Conservation (phyloP, 805 yeast species). For the Ogataea neopini region DNA sequence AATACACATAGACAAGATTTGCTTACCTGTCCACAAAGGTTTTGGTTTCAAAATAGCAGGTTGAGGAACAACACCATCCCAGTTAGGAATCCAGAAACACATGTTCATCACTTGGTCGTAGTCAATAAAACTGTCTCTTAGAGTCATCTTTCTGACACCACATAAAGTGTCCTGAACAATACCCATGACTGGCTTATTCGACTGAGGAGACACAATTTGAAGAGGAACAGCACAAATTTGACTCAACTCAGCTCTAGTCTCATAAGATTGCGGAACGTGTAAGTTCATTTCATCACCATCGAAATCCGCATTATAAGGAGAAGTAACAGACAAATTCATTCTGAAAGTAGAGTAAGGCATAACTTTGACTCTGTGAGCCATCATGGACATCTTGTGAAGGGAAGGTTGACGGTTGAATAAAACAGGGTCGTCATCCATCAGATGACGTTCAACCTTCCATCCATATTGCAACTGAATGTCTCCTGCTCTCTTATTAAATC, state of each 20-base stretch:
- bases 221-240: conserved; percentile 96
- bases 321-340: conserved; percentile 92
- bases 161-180: conserved; percentile 98
- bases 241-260: conserved; percentile 93
- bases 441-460: conserved; percentile 98
- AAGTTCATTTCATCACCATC: conserved; percentile 99
- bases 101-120: conserved; percentile 95
- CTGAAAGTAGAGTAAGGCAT: conserved; percentile 99
- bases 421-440: conserved; percentile 97
- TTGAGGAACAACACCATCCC: conserved; percentile 98
- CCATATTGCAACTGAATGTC: conserved; percentile 97
- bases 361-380: conserved; percentile 97
- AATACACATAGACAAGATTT: conserved; percentile 85
- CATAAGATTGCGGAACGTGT: conserved; percentile 98
- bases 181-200: conserved; percentile 99
- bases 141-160: conserved; percentile 94
- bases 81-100: conserved; percentile 95
- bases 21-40: conserved; percentile 98
- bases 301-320: conserved; percentile 99
- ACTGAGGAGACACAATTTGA: conserved; percentile 97
- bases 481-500: conserved; percentile 97
- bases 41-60: conserved; percentile 94
- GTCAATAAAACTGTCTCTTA: conserved; percentile 85
- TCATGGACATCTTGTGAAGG: conserved; percentile 98
- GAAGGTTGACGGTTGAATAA: conserved; percentile 99